Evolutionary conservation across 495 filamentous ascomycete genomes (phyloP).

Genomic region (Geoglossum glabrum): DNA sequence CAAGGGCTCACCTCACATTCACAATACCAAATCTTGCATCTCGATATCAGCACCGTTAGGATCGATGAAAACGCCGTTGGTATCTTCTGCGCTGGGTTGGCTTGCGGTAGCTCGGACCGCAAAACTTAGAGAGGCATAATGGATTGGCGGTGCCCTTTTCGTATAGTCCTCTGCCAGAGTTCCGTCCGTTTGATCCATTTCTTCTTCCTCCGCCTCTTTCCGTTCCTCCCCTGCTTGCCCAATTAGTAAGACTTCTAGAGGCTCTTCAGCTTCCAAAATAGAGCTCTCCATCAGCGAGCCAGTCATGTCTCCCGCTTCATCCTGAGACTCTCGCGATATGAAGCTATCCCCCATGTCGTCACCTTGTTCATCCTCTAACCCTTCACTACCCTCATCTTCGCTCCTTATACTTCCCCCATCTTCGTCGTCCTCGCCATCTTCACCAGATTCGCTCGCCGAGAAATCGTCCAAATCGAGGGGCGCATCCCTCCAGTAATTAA

Average conservation of each 20-base stretch:
- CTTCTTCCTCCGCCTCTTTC: too few species aligned
- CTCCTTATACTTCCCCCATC: conserved; percentile 7
- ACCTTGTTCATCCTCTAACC: conserved; percentile 1
- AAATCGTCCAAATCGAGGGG: conserved; percentile 60
- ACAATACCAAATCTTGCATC: too few species aligned
- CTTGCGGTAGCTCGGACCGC: too few species aligned
- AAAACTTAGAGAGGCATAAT: too few species aligned
- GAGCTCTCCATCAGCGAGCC: conserved; percentile 1
- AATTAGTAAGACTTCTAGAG: neutral
- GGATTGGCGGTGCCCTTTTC: too few species aligned
- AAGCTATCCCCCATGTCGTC: conserved; percentile 2
- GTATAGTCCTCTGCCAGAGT: too few species aligned
- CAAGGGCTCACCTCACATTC: too few species aligned
- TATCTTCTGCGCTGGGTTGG: too few species aligned
- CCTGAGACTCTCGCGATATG: neutral
- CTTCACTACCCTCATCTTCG: conserved; percentile 7
- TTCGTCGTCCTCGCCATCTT: conserved; percentile 12
- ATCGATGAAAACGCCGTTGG: too few species aligned
- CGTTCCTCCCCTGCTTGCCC: too few species aligned
- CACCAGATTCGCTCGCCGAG: conserved; percentile 52
- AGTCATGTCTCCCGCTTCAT: neutral
- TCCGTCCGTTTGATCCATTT: too few species aligned
- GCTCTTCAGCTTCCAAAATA: neutral
- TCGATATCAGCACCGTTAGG: too few species aligned
- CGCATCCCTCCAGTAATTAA: conserved; percentile 67